Evolutionary conservation across 805 yeast species (phyloP).

Genomic region (Candida morakotiae): DNA sequence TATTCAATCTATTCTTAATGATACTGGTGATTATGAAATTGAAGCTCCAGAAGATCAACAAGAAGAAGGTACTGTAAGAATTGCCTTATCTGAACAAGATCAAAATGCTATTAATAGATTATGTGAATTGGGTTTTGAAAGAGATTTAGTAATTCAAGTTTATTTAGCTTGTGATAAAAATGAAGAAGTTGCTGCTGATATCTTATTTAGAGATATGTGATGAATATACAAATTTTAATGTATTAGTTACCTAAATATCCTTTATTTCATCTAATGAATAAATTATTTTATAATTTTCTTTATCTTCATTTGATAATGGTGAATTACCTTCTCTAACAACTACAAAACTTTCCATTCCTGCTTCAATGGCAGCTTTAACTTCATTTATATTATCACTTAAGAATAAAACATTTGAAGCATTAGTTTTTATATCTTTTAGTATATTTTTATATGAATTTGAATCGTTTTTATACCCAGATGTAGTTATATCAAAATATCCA

Average conservation of each 20-base stretch:
- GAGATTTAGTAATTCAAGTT: constrained; percentile 83
- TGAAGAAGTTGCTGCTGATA: constrained; percentile 94
- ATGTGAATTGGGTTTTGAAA: constrained; percentile 90
- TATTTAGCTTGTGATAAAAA: constrained; percentile 97
- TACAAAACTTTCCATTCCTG: constrained; percentile 56
- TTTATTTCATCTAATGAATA: constrained; percentile 12
- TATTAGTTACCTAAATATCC: not conserved
- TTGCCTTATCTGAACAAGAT: constrained; percentile 74
- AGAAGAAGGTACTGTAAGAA: constrained; percentile 41
- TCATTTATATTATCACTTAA: constrained; percentile 79
- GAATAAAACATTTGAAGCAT: constrained; percentile 46
- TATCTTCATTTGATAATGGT: constrained; percentile 37
- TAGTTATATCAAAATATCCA: constrained; percentile 83
- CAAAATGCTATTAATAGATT: constrained; percentile 85
- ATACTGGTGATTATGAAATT: constrained; percentile 42
- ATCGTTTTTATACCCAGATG: constrained; percentile 71
- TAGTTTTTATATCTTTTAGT: constrained; percentile 33
- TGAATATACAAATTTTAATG: too few relatives aligned
- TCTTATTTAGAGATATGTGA: constrained; percentile 56
- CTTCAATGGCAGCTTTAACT: constrained; percentile 65
- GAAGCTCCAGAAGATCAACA: constrained; percentile 34
- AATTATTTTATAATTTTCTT: constrained; percentile 18
- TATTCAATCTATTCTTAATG: constrained; percentile 65
- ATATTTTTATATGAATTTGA: constrained; percentile 57
- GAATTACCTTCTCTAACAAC: constrained; percentile 78